Conservation (phyloP, 2,329 filamentous ascomycete genomes). For the Pseudogymnoascus sp. region DNA sequence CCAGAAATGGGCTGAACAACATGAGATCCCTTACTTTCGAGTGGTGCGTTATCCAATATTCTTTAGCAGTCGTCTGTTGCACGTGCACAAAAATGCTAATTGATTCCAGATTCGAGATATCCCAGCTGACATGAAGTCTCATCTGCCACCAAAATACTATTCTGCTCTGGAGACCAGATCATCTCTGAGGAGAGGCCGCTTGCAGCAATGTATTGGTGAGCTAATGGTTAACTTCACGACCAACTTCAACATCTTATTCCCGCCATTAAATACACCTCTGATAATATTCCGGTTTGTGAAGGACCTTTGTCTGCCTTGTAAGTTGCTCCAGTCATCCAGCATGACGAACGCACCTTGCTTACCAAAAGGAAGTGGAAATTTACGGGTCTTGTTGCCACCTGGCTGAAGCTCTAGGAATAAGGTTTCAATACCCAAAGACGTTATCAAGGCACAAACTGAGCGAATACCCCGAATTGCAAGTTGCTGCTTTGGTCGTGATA, state of each 20-base stretch:
- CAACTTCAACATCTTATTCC: slow-evolving; percentile 65
- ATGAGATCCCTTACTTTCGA: slow-evolving; percentile 64
- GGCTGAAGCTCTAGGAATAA: slow-evolving; percentile 32
- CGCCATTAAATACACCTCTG: slow-evolving; percentile 62
- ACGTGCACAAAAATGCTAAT: neutral
- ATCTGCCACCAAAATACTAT: slow-evolving; percentile 56
- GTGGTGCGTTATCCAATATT: slow-evolving; percentile 42
- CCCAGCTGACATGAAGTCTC: slow-evolving; percentile 57
- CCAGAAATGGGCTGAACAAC: slow-evolving; percentile 56
- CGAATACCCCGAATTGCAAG: slow-evolving; percentile 62
- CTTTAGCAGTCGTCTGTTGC: neutral
- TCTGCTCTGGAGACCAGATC: slow-evolving; percentile 46
- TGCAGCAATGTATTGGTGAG: slow-evolving; percentile 59
- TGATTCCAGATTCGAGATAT: slow-evolving; percentile 44
- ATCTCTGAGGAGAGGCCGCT: slow-evolving; percentile 43
- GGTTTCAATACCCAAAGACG: slow-evolving; percentile 49
- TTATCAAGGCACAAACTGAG: slow-evolving; percentile 18
- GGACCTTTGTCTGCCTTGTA: slow-evolving; percentile 68
- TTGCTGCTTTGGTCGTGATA: slow-evolving; percentile 65
- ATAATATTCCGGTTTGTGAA: slow-evolving; percentile 64
- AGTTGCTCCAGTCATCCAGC: slow-evolving; percentile 21
- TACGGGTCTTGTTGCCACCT: slow-evolving; percentile 54
- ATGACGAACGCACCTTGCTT: neutral
- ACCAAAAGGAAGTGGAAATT: slow-evolving; percentile 49
- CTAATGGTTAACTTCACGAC: slow-evolving; percentile 56